Evolutionary conservation across 2,329 filamentous ascomycete species (phyloP), one percentile per base, ranked within the genome.

Genomic region (Aspergillus unguis): DNA sequence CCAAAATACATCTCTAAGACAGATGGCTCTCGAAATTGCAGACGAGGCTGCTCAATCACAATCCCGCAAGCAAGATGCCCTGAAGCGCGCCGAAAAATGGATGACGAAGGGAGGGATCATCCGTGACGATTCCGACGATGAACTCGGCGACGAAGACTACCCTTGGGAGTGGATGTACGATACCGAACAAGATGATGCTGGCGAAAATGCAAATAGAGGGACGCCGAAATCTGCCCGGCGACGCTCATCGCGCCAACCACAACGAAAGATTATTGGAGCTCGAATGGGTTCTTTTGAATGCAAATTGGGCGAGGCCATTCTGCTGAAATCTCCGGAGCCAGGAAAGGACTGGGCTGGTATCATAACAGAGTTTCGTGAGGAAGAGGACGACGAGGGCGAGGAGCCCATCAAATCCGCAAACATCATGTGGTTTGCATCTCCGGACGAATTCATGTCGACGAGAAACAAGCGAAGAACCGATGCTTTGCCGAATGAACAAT

Each of bases 271-370:
- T 41, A 70, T 94, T 37, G 94, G 90, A 3, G 94, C 92, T 23
- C 84, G 83, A 27, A 91, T 91, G 80, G 92, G 91, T 26, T 77
- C 71, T 9, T 96, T 96, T 59, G 81, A 87, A 65, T 96, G 91
- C 73, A 80, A 76, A 49, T 69, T 96, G 35, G 94, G 94, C 41
- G 91, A 99, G 65, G 82, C 84, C 23, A 86, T 97, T 33, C 78
- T 97, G 37, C 79, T 99, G 50, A 95, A 95, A 70, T 90, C 92
- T 1, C 90, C 95, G 36, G 90, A 89, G 3, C 82, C 84, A 37
- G 90, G 90, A 59, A 90, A 95, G 64, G 88, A 91, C 8, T 99
- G 94, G 92, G 88, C 95, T 2, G 94, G 90, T 32, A 85, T 99
- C 56, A 87, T 96, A 48, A 87, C 86, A 63, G 85, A 89, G 40